Evolutionary conservation across 1,139 yeast genomes (phyloP).

Genomic region (Saccharomyces hybrid): DNA sequence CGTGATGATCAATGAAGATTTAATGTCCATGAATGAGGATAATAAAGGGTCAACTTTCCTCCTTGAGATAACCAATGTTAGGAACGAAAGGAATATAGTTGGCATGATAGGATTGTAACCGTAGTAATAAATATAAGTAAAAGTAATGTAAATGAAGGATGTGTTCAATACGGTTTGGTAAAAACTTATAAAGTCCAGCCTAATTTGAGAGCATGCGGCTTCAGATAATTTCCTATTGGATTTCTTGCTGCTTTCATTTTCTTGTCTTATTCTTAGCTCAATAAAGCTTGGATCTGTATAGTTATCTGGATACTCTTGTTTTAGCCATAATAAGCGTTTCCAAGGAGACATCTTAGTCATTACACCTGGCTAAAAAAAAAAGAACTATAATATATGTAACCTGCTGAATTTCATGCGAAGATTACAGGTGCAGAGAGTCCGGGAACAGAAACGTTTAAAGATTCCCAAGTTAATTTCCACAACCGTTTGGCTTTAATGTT

Average conservation of each 20-base stretch:
- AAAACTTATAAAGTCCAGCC: conserved; percentile 34
- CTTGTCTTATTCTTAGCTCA: conserved; percentile 68
- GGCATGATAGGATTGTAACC: conserved; percentile 18
- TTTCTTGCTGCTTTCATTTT: conserved; percentile 22
- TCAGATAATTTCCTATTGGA: conserved; percentile 33
- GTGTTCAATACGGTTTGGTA: conserved; percentile 30
- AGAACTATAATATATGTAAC: neutral
- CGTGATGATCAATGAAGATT: conserved; percentile 61
- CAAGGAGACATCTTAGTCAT: conserved; percentile 34
- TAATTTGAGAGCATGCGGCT: conserved; percentile 52
- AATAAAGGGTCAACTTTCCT: conserved; percentile 10
- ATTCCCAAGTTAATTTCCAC: neutral
- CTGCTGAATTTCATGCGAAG: neutral
- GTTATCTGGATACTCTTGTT: conserved; percentile 86
- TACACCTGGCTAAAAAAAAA: neutral
- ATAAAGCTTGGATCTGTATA: conserved; percentile 77
- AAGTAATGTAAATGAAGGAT: conserved; percentile 30
- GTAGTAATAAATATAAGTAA: conserved; percentile 35
- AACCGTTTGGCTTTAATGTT: neutral
- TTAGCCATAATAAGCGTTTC: conserved; percentile 82
- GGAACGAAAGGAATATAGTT: conserved; percentile 2
- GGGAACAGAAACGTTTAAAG: neutral
- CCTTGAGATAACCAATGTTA: conserved; percentile 10
- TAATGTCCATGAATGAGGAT: conserved; percentile 29
- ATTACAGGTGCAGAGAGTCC: neutral